Percentiles rank a stretch among this genome's conserved stretches.
Evolutionary conservation across 192 early-diverging fungal genomes (phyloP).

Genomic region (Gaertneriomyces semiglobifer): DNA sequence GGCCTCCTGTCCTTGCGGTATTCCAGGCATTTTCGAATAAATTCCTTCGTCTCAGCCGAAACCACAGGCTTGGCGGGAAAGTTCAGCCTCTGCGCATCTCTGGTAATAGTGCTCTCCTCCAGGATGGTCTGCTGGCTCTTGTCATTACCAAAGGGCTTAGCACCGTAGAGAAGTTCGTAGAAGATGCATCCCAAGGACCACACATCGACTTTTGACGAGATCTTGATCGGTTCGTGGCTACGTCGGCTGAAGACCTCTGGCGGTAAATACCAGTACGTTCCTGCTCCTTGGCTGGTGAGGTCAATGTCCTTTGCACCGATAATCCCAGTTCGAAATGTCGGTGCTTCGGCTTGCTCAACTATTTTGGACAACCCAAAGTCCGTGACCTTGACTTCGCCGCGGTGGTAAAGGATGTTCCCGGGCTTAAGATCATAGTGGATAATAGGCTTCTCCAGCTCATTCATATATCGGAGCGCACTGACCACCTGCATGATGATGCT

Average conservation of each 20-base stretch:
- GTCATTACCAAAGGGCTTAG: slow-evolving; percentile 23
- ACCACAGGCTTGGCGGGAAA: slow-evolving; percentile 22
- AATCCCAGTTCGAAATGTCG: background rate
- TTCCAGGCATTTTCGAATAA: slow-evolving; percentile 15
- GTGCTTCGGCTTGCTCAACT: slow-evolving; percentile 11
- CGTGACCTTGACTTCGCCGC: slow-evolving; percentile 31
- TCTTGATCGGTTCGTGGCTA: slow-evolving; percentile 10
- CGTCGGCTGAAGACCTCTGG: slow-evolving; percentile 27
- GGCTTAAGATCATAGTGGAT: slow-evolving; percentile 38
- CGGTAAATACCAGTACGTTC: slow-evolving; percentile 32
- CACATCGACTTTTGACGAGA: slow-evolving; percentile 23
- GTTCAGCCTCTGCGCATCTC: slow-evolving; percentile 6
- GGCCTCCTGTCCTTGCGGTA: slow-evolving; percentile 21
- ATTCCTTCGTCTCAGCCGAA: slow-evolving; percentile 15
- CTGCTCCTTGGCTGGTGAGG: slow-evolving; percentile 34
- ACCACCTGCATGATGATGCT: slow-evolving; percentile 27
- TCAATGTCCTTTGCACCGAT: slow-evolving; percentile 22
- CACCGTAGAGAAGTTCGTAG: slow-evolving; percentile 22
- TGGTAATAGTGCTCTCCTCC: slow-evolving; percentile 17
- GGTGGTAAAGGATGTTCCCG: slow-evolving; percentile 28
- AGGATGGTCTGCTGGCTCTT: slow-evolving; percentile 24
- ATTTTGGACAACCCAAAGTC: slow-evolving; percentile 34
- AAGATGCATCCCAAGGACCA: slow-evolving; percentile 24
- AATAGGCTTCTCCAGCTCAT: slow-evolving; percentile 24
- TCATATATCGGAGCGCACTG: slow-evolving; percentile 28